phyloP scores from a whole-genome alignment of 2,329 filamentous ascomycete species.

The Diplocarpon mali region DNA sequence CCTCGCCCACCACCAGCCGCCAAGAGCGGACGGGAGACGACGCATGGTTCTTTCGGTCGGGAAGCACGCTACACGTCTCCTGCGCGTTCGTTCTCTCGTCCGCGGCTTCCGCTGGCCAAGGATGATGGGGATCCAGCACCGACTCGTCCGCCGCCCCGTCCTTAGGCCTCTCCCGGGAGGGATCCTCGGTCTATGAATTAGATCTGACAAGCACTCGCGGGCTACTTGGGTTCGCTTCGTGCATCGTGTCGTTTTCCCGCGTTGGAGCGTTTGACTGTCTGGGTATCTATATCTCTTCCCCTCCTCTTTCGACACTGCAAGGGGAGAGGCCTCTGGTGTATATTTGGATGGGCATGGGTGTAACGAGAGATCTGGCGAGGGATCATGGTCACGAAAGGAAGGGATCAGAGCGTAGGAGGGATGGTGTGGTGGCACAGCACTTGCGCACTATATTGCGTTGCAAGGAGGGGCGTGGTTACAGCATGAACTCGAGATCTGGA shows the following conservation, averaged over 20 bases:
- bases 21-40: conserved; percentile 23
- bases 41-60: conserved; percentile 30
- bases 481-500: too few relatives aligned
- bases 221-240: conserved; percentile 1
- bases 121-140: conserved; percentile 18
- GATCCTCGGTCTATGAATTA: conserved; percentile 25
- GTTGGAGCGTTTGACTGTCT: conserved; percentile 19
- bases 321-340: conserved; percentile 4
- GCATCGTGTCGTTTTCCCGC: conserved; percentile 4
- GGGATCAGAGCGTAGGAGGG: too few relatives aligned
- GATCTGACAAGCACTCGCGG: conserved; percentile 14
- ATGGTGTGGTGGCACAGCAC: too few relatives aligned
- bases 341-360: conserved; percentile 1
- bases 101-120: conserved; percentile 30
- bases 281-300: conserved; percentile 10
- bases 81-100: conserved; percentile 36
- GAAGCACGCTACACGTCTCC: conserved; percentile 37
- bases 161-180: conserved; percentile 16
- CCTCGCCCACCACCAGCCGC: conserved; percentile 19
- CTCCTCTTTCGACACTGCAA: background rate
- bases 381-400: too few relatives aligned
- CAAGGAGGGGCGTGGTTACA: background rate
- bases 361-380: background rate
- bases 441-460: background rate
- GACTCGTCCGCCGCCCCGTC: conserved; percentile 15